Conservation (phyloP, 345 rosid species). For the Gossypium stocksii region DNA sequence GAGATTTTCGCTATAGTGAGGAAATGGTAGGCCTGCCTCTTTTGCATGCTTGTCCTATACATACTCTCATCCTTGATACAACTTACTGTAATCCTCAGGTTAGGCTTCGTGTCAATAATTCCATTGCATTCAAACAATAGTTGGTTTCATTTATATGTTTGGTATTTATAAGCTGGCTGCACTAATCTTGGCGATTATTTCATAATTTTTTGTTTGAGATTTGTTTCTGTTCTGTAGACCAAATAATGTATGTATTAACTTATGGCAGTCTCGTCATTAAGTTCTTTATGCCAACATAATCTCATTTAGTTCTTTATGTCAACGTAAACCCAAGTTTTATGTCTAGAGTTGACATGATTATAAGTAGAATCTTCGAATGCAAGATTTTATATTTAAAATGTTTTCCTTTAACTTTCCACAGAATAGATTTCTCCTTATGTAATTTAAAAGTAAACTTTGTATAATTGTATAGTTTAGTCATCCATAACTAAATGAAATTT, state of each 20-base stretch:
- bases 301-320: neutral
- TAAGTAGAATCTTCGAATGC: neutral
- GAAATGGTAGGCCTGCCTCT: conserved; percentile 43
- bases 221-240: neutral
- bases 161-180: neutral
- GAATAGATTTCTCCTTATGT: neutral
- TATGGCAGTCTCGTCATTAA: neutral
- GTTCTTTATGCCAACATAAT: neutral
- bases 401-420: neutral
- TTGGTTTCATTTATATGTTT: neutral
- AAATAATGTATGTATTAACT: neutral
- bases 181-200: neutral
- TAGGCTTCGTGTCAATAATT: conserved; percentile 12
- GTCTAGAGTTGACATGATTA: neutral
- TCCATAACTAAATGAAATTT: neutral
- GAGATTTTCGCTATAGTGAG: conserved; percentile 81
- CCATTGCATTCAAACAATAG: neutral
- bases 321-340: neutral
- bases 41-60: conserved; percentile 40
- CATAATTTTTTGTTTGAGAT: neutral
- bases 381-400: neutral
- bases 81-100: conserved; percentile 95
- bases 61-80: conserved; percentile 92
- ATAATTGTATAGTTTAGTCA: neutral
- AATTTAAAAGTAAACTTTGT: neutral